phyloP scores from a whole-genome alignment of 345 rosid genomes.

The Camelina sativa region DNA sequence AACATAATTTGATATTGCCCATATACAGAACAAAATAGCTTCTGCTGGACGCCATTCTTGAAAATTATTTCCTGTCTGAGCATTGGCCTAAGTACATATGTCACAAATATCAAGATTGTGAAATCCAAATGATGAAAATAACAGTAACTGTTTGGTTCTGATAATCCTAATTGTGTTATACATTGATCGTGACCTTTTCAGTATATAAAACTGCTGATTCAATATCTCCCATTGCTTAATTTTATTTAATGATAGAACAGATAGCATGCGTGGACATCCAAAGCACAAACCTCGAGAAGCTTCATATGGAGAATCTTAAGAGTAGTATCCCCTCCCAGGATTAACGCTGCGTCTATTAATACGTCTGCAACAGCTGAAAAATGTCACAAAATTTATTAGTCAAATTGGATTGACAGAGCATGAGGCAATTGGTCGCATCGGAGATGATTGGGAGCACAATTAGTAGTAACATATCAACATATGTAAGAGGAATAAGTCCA shows the following conservation, averaged over 20 bases:
- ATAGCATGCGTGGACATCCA: slow-evolving; percentile 15
- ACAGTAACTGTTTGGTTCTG: slow-evolving; percentile 9
- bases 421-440: slow-evolving; percentile 18
- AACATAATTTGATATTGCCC: slow-evolving; percentile 87
- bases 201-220: neutral
- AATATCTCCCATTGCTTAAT: slow-evolving; percentile 7
- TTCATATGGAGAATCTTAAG: slow-evolving; percentile 83
- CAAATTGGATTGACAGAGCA: slow-evolving; percentile 24
- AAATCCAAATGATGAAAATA: slow-evolving; percentile 14
- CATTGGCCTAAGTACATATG: slow-evolving; percentile 61
- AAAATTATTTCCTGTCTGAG: slow-evolving; percentile 66
- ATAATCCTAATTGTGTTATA: slow-evolving; percentile 2
- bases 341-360: slow-evolving; percentile 86
- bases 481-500: neutral
- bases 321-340: slow-evolving; percentile 88
- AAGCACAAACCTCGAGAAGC: slow-evolving; percentile 76
- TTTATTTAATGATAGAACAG: slow-evolving; percentile 7
- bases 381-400: slow-evolving; percentile 54
- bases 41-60: slow-evolving; percentile 93
- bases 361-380: slow-evolving; percentile 95
- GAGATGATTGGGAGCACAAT: slow-evolving; percentile 3
- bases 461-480: neutral
- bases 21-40: slow-evolving; percentile 95
- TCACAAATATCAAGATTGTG: slow-evolving; percentile 28
- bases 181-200: slow-evolving; percentile 9